Percentiles rank a stretch among this genome's conserved stretches.
These are phyloP conservation scores for Amylostereum areolatum DNA, from an alignment of 1,284 basidiomycete species.

Conservation along the genomic window DNA sequence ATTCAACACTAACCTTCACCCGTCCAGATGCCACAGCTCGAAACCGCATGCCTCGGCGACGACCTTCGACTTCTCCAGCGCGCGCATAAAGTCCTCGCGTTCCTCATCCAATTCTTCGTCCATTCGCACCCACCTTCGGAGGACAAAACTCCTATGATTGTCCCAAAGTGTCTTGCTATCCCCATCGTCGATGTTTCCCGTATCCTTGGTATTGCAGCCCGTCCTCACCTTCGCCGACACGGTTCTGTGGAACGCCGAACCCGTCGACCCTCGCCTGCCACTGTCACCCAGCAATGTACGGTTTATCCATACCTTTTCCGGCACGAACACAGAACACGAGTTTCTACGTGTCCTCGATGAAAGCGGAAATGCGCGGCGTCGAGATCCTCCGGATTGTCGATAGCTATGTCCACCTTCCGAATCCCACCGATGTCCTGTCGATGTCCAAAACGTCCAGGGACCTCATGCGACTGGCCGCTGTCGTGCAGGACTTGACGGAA, in stretches of 20 bases:
- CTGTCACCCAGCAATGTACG: slow-evolving; percentile 58
- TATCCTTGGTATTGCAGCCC: slow-evolving; percentile 80
- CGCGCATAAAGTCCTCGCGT: slow-evolving; percentile 86
- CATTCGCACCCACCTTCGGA: slow-evolving; percentile 63
- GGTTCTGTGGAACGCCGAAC: slow-evolving; percentile 91
- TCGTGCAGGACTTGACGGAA: slow-evolving; percentile 72
- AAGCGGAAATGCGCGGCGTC: slow-evolving; percentile 83
- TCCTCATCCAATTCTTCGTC: slow-evolving; percentile 85
- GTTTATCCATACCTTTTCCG: slow-evolving; percentile 77
- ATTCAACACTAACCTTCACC: slow-evolving; percentile 1
- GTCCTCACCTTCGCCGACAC: slow-evolving; percentile 95
- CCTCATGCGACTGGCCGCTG: slow-evolving; percentile 60
- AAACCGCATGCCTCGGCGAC: slow-evolving; percentile 42
- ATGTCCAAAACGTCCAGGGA: slow-evolving; percentile 70
- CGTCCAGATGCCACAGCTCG: slow-evolving; percentile 66
- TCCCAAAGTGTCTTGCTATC: slow-evolving; percentile 77
- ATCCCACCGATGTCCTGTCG: slow-evolving; percentile 63
- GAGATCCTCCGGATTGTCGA: slow-evolving; percentile 87
- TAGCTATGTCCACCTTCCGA: slow-evolving; percentile 70
- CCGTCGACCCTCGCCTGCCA: slow-evolving; percentile 47
- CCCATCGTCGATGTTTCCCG: slow-evolving; percentile 77
- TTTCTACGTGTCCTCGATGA: slow-evolving; percentile 90
- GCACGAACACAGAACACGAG: slow-evolving; percentile 76
- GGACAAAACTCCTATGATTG: slow-evolving; percentile 34
- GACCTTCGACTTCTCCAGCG: slow-evolving; percentile 67